phyloP scores from a whole-genome alignment of 2,329 filamentous ascomycete genomes.

The Trichoderma sp. region DNA sequence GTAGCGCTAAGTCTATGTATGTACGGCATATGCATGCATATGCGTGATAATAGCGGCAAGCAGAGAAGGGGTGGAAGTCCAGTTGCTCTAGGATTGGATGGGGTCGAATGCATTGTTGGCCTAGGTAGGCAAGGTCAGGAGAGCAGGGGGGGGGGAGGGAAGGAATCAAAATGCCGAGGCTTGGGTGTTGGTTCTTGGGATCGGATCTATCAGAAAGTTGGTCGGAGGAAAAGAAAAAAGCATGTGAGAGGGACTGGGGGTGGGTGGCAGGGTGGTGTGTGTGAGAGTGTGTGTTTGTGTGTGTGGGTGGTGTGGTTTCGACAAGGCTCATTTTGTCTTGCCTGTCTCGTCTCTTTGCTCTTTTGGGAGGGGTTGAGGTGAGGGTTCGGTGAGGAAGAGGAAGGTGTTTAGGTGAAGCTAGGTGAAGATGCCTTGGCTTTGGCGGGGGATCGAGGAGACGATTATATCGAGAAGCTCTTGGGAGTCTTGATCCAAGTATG shows the following conservation, averaged over 20 bases:
- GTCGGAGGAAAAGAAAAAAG: not conserved
- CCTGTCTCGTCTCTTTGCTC: not conserved
- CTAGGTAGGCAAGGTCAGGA: not conserved
- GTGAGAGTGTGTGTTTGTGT: not conserved
- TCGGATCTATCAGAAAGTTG: not conserved
- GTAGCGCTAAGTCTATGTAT: constrained; percentile 3
- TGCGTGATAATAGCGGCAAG: constrained; percentile 7
- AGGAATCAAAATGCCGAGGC: constrained; percentile 10
- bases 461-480: too few relatives aligned
- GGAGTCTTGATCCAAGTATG: too few relatives aligned
- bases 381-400: not conserved
- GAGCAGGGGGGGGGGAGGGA: not conserved
- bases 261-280: not conserved
- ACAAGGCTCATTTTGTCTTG: not conserved
- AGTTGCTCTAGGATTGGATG: too few relatives aligned
- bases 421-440: not conserved
- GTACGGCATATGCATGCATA: constrained; percentile 21
- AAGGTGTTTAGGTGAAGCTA: not conserved
- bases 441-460: not conserved
- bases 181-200: not conserved
- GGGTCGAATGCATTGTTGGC: not conserved
- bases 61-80: not conserved
- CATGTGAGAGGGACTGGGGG: constrained; percentile 19
- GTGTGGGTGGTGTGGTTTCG: not conserved
- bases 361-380: not conserved